Conservation (phyloP, 495 filamentous ascomycete species). For the Penicillium arizonense region DNA sequence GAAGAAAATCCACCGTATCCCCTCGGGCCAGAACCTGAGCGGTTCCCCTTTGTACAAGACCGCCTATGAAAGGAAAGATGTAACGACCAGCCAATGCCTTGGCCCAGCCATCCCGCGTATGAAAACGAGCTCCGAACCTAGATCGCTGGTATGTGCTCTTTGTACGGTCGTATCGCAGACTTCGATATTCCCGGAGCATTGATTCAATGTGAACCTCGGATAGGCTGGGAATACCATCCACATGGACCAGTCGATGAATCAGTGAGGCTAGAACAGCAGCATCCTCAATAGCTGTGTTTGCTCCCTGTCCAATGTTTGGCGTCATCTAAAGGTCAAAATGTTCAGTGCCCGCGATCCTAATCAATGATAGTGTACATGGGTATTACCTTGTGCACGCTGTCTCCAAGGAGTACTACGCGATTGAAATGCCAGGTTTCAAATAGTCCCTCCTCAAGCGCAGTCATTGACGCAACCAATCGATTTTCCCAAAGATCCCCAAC, state of each 20-base stretch:
- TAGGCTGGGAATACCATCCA: not conserved
- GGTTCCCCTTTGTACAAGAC: not conserved
- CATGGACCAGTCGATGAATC: not conserved
- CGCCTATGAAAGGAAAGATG: not conserved
- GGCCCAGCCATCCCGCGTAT: not conserved
- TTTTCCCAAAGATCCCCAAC: constrained; percentile 18
- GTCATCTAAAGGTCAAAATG: constrained; percentile 3
- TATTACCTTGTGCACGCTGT: constrained; percentile 14
- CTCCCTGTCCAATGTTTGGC: constrained; percentile 10
- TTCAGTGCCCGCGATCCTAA: too few species aligned
- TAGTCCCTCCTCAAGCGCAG: constrained; percentile 9
- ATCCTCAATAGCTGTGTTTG: constrained; percentile 9
- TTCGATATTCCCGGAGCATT: not conserved
- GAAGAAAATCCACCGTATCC: not conserved
- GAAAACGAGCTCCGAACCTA: not conserved
- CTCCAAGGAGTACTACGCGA: constrained; percentile 13
- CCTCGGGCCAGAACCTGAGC: not conserved
- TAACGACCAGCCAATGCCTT: not conserved
- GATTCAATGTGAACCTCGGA: not conserved
- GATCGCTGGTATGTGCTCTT: constrained; percentile 1
- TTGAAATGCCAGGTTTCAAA: constrained; percentile 9
- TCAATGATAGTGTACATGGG: constrained; percentile 6
- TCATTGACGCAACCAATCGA: not conserved
- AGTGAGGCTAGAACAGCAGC: constrained; percentile 4
- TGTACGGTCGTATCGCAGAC: not conserved